phyloP scores from a whole-genome alignment of 306 rosid genomes.

The Pueraria montana region DNA sequence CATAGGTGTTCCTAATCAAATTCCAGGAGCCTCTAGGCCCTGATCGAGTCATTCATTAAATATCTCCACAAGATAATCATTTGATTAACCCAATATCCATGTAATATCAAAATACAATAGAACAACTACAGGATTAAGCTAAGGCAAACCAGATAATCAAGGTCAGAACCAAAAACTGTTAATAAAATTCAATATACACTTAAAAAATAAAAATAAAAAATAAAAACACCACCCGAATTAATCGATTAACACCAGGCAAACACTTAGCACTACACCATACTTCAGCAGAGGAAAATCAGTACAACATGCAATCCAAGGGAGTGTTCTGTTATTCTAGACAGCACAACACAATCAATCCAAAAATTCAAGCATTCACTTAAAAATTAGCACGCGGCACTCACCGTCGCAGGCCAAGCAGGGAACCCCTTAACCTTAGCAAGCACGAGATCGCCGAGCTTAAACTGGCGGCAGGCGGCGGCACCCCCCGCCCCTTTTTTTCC shows the following conservation, averaged over 20 bases:
- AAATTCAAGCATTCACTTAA: background rate
- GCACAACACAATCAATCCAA: background rate
- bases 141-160: constrained; percentile 28
- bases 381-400: constrained; percentile 41
- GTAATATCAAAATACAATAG: background rate
- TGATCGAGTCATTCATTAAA: background rate
- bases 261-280: constrained; percentile 36
- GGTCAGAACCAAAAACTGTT: background rate
- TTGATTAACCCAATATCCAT: background rate
- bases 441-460: constrained; percentile 98
- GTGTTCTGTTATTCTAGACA: constrained; percentile 20
- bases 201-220: background rate
- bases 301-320: constrained; percentile 44
- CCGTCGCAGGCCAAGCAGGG: constrained; percentile 99
- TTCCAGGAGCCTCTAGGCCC: background rate
- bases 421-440: constrained; percentile 96
- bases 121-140: background rate
- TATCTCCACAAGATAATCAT: constrained; percentile 14
- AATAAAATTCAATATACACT: background rate
- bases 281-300: background rate
- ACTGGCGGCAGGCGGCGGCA: constrained; percentile 79
- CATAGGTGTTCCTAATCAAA: constrained; percentile 19
- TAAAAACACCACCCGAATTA: background rate
- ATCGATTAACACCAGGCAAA: background rate
- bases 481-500: constrained; percentile 74